Conservation (phyloP, 192 early-diverging fungal genomes). For the Chytriomyces confervae region DNA sequence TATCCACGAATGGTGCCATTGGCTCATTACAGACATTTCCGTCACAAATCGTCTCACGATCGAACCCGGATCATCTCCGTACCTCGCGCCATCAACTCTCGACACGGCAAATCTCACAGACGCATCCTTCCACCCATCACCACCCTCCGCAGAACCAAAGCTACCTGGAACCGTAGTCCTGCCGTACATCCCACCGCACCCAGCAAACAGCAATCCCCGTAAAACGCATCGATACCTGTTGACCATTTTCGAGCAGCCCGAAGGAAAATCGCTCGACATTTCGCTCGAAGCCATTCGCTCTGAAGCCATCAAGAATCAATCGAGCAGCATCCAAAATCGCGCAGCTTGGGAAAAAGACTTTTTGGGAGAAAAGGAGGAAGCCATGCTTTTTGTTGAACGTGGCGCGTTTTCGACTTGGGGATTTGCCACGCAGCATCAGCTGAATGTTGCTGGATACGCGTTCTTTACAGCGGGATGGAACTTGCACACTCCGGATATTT, state of each 20-base stretch:
- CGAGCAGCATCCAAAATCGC: background rate
- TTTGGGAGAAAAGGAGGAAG: conserved; percentile 38
- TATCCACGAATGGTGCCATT: conserved; percentile 63
- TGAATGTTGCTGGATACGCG: conserved; percentile 50
- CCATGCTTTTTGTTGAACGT: conserved; percentile 29
- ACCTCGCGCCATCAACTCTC: conserved; percentile 17
- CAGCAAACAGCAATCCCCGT: conserved; percentile 53
- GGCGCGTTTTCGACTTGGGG: conserved; percentile 46
- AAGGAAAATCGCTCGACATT: conserved; percentile 8
- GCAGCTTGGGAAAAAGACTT: conserved; percentile 32
- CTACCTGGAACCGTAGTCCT: conserved; percentile 54
- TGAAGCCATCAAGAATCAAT: conserved; percentile 9
- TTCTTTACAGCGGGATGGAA: conserved; percentile 54
- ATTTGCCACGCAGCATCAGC: conserved; percentile 39
- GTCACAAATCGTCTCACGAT: conserved; percentile 48
- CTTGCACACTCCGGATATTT: conserved; percentile 52
- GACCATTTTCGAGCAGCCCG: conserved; percentile 45
- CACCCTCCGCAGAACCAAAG: conserved; percentile 29
- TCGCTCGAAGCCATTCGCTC: conserved; percentile 31
- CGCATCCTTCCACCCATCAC: conserved; percentile 34
- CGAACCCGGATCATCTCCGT: conserved; percentile 46
- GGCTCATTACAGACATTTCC: conserved; percentile 59
- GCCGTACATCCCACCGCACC: conserved; percentile 61
- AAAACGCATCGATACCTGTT: conserved; percentile 54
- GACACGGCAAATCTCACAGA: conserved; percentile 13